phyloP scores from a whole-genome alignment of 2,329 filamentous ascomycete species.

The Ramularia endophylla region DNA sequence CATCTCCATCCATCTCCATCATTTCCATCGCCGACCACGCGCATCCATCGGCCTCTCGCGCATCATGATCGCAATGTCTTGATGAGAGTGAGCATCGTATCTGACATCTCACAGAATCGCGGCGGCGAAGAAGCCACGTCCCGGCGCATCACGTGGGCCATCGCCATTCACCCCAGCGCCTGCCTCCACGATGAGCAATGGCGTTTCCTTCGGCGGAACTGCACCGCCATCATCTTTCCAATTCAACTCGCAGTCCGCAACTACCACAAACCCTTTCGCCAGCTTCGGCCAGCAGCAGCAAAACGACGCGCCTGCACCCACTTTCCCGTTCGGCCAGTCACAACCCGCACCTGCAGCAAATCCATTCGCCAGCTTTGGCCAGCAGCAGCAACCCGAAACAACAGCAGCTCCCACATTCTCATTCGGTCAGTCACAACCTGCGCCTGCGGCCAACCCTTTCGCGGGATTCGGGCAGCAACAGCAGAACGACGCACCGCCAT shows the following conservation, averaged over 20 bases:
- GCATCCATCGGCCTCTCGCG: background rate
- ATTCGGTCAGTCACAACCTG: slow-evolving; percentile 5
- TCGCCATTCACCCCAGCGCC: slow-evolving; percentile 10
- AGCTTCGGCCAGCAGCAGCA: slow-evolving; percentile 5
- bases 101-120: slow-evolving; percentile 11
- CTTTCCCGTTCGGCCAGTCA: slow-evolving; percentile 5
- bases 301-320: background rate
- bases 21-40: too few species aligned
- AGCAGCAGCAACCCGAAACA: background rate
- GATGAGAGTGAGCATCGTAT: slow-evolving; percentile 1
- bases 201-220: too few species aligned
- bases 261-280: slow-evolving; percentile 11
- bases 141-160: slow-evolving; percentile 11
- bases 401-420: background rate
- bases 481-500: too few species aligned
- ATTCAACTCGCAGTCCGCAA: slow-evolving; percentile 4
- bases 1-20: too few species aligned
- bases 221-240: too few species aligned
- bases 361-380: background rate
- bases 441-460: slow-evolving; percentile 14
- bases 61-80: background rate
- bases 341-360: background rate
- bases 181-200: background rate
- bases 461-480: slow-evolving; percentile 9
- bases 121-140: slow-evolving; percentile 11